These are phyloP conservation scores for Eragrostis curvula DNA, from an alignment of 176 grass and related monocot genomes.

Conservation along the genomic window DNA sequence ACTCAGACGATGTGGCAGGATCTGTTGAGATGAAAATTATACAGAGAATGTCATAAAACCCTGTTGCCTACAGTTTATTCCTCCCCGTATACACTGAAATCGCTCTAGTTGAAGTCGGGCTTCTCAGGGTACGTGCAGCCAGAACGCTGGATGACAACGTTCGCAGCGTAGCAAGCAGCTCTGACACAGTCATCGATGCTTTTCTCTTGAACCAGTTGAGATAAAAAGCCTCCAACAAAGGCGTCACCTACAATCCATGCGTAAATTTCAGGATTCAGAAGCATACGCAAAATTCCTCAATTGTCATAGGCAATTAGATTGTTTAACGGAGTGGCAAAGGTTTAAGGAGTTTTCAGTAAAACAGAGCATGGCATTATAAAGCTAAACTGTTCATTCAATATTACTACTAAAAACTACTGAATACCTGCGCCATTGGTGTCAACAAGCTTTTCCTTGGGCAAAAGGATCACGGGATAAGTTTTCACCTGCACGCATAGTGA, in stretches of 20 bases:
- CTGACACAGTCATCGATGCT: slow-evolving; percentile 67
- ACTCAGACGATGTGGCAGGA: neutral
- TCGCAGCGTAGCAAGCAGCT: slow-evolving; percentile 72
- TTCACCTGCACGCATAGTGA: slow-evolving; percentile 52
- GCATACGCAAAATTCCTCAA: neutral
- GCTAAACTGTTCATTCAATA: neutral
- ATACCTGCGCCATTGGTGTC: slow-evolving; percentile 96
- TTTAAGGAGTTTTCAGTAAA: neutral
- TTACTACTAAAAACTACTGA: neutral
- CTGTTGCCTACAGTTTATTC: neutral
- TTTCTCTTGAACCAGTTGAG: slow-evolving; percentile 68
- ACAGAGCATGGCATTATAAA: neutral
- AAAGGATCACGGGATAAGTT: slow-evolving; percentile 78
- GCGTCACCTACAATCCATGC: slow-evolving; percentile 60
- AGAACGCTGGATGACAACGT: slow-evolving; percentile 72
- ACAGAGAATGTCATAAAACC: neutral
- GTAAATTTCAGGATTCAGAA: neutral
- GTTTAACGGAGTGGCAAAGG: neutral
- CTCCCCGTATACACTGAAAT: neutral
- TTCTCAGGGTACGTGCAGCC: slow-evolving; percentile 85
- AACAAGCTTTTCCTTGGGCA: slow-evolving; percentile 97
- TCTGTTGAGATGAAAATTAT: neutral
- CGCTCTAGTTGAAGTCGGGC: slow-evolving; percentile 59
- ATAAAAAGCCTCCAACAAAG: slow-evolving; percentile 84
- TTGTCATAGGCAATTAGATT: neutral